Evolutionary conservation across 371 early-diverging fungal species (phyloP), one percentile per base, ranked within the genome.

Genomic region (Haplosporangium sp.): DNA sequence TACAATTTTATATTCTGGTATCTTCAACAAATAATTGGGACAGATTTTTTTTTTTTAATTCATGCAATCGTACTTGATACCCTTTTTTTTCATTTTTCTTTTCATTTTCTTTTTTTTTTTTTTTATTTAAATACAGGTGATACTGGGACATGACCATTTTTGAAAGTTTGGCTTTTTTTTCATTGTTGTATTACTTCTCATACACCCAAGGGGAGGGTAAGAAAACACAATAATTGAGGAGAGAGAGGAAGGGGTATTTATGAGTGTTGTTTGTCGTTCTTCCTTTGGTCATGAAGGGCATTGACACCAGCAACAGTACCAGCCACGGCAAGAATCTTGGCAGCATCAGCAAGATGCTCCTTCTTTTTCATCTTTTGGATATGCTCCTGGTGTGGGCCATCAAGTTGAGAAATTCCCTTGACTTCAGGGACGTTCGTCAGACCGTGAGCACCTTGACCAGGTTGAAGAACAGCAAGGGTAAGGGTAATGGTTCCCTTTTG

Each of bases 351-450:
- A 62, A 84, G 86, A 13, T 75, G 58, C 40, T 74, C 78, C 79
- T 86, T 86, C 72, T 71, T 83, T 35, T 83, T 77, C 19, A 74
- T 47, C 4, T 77, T 71, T 77, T 88, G 86, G 81, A 85, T 70
- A 47, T 85, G 86, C 47, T 72, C 69, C 52, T 74, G 61, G 50
- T 89, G 89, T 15, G 45, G 77, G 65, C 74, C 76, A 27, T 82
- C 61, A 13, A 86, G 45, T 45, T 85, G 83, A 44, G 85, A 79
- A 17, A 17, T 10, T 3, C 63, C 68, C 63, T 59, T 20, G 50
- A 56, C 66, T 52, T 66, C 62, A 58, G 55, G 19, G 39, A 1
- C 44, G 63, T 37, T 62, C 44, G 61, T 4, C 0, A 50, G 50
- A n/a, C 27, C 10, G 55, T 61, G 48, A 42, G 57, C 39, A 5